Conservation (phyloP, 2,329 filamentous ascomycete species). For the Sphaerulina vaccinii region DNA sequence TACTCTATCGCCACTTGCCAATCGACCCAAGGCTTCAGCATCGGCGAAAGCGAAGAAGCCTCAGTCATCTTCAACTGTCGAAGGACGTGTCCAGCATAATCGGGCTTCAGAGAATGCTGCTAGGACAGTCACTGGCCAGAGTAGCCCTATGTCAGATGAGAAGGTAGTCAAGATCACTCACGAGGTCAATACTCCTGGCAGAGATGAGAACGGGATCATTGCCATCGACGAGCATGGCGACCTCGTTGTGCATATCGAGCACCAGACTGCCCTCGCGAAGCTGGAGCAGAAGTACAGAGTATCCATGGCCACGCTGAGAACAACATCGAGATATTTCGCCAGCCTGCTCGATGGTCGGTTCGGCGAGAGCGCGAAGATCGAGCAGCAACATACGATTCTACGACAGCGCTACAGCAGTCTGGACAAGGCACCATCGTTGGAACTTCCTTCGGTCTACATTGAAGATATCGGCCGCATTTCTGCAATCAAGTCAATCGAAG, state of each 20-base stretch:
- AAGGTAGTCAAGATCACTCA: no score
- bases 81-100: not conserved
- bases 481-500: constrained; percentile 56
- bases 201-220: constrained; percentile 39
- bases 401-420: constrained; percentile 49
- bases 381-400: constrained; percentile 53
- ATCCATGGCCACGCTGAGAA: constrained; percentile 55
- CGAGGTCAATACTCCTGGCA: no score
- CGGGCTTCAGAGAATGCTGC: no score
- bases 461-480: constrained; percentile 69
- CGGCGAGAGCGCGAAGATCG: constrained; percentile 59
- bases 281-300: constrained; percentile 65
- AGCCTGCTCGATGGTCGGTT: constrained; percentile 65
- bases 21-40: not conserved
- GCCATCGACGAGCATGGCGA: constrained; percentile 61
- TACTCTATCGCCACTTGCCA: constrained; percentile 7
- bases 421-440: constrained; percentile 40
- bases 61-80: not conserved
- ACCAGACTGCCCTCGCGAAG: constrained; percentile 56
- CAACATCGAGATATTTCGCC: constrained; percentile 67
- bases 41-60: constrained; percentile 22
- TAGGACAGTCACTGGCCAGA: no score
- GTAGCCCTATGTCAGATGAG: no score
- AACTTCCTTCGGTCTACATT: constrained; percentile 65
- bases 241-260: constrained; percentile 64